A percentile compares a stretch with the other conserved stretches of the same genome.
Evolutionary conservation across 2,329 filamentous ascomycete genomes (phyloP).

Genomic region (Drechslerella dactyloides): DNA sequence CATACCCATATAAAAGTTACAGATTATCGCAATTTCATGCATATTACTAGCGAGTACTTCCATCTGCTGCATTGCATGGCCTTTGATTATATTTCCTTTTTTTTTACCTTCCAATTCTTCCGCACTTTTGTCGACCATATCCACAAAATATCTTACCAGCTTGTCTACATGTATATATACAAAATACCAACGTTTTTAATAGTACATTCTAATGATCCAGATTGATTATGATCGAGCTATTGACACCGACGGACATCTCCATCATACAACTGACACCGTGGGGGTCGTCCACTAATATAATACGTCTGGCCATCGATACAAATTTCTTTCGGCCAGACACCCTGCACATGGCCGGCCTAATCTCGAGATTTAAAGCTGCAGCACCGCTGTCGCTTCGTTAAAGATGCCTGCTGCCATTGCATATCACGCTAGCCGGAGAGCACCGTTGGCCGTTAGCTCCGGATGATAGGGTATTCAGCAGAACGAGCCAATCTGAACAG

Average conservation of each 20-base stretch:
- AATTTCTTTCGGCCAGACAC: neutral
- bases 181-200: no score
- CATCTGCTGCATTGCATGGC: neutral
- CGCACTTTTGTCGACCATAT: no score
- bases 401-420: neutral
- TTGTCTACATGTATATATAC: no score
- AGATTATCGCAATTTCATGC: no score
- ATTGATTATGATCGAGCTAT: no score
- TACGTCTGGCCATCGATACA: neutral
- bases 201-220: no score
- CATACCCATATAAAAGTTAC: no score
- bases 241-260: no score
- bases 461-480: no score
- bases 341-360: neutral
- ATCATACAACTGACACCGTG: neutral
- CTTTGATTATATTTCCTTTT: neutral
- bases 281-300: neutral
- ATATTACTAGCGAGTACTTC: no score
- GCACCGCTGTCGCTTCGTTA: neutral
- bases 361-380: neutral
- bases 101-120: neutral
- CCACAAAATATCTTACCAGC: no score
- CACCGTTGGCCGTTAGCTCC: no score
- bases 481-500: slow-evolving; percentile 41
- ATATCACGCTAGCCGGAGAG: neutral